Evolutionary conservation across 192 early-diverging fungal species (phyloP).

Genomic region (Piromyces sp.): DNA sequence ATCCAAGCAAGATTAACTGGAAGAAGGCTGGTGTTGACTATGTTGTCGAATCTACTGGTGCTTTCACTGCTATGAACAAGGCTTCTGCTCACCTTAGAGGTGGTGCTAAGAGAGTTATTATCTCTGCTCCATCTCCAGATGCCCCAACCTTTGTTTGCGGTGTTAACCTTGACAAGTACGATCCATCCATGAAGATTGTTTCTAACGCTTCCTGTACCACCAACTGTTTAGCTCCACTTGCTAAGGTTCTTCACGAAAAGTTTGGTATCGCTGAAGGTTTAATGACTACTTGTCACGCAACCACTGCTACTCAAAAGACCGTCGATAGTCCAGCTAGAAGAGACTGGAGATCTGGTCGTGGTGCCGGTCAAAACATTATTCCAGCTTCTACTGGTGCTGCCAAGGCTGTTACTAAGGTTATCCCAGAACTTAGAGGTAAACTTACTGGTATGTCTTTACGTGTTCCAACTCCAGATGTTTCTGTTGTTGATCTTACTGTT

Average conservation of each 20-base stretch:
- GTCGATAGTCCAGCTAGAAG: conserved; percentile 92
- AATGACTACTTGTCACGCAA: conserved; percentile 97
- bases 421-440: conserved; percentile 84
- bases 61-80: conserved; percentile 86
- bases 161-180: conserved; percentile 93
- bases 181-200: conserved; percentile 63
- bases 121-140: conserved; percentile 89
- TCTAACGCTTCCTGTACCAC: conserved; percentile 99
- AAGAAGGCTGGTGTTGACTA: conserved; percentile 60
- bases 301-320: conserved; percentile 98
- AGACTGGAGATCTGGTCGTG: conserved; percentile 88
- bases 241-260: conserved; percentile 81
- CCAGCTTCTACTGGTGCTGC: conserved; percentile 94
- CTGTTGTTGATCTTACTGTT: conserved; percentile 91
- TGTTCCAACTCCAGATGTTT: conserved; percentile 83
- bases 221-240: conserved; percentile 95
- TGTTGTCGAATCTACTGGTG: conserved; percentile 96
- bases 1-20: conserved; percentile 86
- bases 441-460: conserved; percentile 98
- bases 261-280: conserved; percentile 91
- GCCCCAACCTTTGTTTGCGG: conserved; percentile 96
- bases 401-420: conserved; percentile 97
- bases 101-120: conserved; percentile 97
- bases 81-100: conserved; percentile 70
- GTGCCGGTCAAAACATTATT: conserved; percentile 94